Evolutionary conservation across 2,329 filamentous ascomycete species (phyloP).

Genomic region (Blastomyces silverae): DNA sequence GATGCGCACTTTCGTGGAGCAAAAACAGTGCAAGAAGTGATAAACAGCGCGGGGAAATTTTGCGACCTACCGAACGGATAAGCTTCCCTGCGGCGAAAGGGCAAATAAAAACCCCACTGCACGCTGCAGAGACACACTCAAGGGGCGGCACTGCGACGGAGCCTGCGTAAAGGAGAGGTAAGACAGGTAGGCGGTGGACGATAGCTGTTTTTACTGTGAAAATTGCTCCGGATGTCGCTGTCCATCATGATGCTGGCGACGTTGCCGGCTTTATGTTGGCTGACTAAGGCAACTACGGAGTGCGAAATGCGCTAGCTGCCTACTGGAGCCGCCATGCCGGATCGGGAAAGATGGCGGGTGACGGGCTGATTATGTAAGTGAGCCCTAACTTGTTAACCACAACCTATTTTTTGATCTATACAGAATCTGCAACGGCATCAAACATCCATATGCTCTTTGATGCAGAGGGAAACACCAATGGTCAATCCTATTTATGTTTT

Average conservation of each 20-base stretch:
- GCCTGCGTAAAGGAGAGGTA: background rate
- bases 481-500: background rate
- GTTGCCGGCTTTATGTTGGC: no score
- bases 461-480: background rate
- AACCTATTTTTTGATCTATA: no score
- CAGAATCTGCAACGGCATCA: no score
- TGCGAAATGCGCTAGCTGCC: background rate
- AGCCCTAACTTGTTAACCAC: background rate
- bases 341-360: constrained; percentile 9
- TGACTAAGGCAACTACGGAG: background rate
- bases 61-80: constrained; percentile 8
- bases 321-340: background rate
- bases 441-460: background rate
- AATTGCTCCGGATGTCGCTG: background rate
- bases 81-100: background rate
- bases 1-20: background rate
- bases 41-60: background rate
- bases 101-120: background rate
- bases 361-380: background rate
- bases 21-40: background rate
- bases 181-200: background rate
- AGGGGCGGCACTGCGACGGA: background rate
- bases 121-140: background rate
- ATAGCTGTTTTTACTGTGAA: background rate
- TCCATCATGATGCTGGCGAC: background rate